Conservation (phyloP, 345 rosid genomes). For the Boechera retrofracta region DNA sequence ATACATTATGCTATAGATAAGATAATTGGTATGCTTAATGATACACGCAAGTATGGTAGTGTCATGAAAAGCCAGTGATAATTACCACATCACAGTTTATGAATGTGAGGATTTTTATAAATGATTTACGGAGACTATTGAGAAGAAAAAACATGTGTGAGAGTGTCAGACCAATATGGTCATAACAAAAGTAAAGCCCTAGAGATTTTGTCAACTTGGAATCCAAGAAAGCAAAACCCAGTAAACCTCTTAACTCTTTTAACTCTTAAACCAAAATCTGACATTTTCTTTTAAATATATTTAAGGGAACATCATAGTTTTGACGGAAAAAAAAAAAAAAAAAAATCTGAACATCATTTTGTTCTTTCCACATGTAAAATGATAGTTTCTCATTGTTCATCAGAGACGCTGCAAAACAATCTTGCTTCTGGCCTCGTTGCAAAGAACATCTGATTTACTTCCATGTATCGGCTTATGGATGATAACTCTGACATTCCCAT, state of each 20-base stretch:
- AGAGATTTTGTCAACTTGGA: neutral
- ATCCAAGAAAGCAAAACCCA: neutral
- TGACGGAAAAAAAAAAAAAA: neutral
- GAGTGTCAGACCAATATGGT: neutral
- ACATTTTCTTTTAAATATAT: neutral
- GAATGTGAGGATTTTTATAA: neutral
- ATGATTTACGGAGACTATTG: neutral
- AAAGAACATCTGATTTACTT: conserved; percentile 59
- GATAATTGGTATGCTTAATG: no score
- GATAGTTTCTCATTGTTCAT: conserved; percentile 12
- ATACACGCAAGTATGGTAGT: no score
- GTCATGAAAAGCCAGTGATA: neutral
- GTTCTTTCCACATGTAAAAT: conserved; percentile 30
- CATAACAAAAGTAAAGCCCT: conserved; percentile 18
- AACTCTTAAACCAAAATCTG: neutral
- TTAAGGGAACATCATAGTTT: neutral
- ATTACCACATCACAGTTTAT: neutral
- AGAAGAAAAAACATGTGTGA: neutral
- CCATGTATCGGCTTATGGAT: conserved; percentile 78
- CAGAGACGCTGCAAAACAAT: conserved; percentile 26
- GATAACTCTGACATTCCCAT: conserved; percentile 69
- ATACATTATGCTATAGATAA: no score
- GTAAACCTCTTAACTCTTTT: neutral
- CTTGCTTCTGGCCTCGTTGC: conserved; percentile 68
- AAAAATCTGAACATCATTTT: neutral